Base-by-base conservation (phyloP, 2,329 filamentous ascomycete genomes). In the Apiospora hydei region DNA sequence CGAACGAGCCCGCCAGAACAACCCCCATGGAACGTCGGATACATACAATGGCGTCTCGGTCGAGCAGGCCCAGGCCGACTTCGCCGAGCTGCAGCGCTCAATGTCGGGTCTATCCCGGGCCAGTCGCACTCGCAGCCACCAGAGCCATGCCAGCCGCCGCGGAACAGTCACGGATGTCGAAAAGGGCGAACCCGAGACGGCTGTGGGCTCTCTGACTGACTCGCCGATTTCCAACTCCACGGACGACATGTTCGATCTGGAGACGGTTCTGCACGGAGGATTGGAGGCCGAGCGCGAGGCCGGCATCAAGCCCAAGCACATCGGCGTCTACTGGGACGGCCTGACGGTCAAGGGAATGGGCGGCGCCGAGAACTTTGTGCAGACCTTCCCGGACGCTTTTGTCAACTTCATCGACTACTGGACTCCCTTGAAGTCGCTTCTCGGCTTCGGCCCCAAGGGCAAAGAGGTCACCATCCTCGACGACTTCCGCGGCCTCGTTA, bases 291-390 rank as follows among this genome's bases (percentile, higher is more conserved):
- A 94, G 78, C 87, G 89, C 73, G 90, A 92, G 74, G 93, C 93
- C 7, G 94, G 94, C 0, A 97, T 97, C 81, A 91, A 91, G 73
- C 87, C 91, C 6, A 97, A 97, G 84, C 90, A 92, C 76, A 92
- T 95, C 73, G 93, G 93, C 43, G 93, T 94, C 0, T 88, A 93
- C 74, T 97, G 94, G 93, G 90, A 96, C 70, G 87, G 88, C 24
- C 83, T 97, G 68, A 94, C 92, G 0, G 94, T 96, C 51, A 91
- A 89, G 79, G 94, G 94, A 18, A 88, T 92, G 74, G 92, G 93
- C 34, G 93, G 94, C 44, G 87, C 89, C 70, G 90, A 92, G 76
- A 95, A 94, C 80, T 93, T 90, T 74, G 89, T 91, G 47, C 80
- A 86, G 80, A 96, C 93, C 0, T 96, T 96, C 76, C 93, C 94